Percentiles rank a stretch among this genome's conserved stretches.
phyloP scores from a whole-genome alignment of 2,329 filamentous ascomycete species.

The Metarhizium robertsii region DNA sequence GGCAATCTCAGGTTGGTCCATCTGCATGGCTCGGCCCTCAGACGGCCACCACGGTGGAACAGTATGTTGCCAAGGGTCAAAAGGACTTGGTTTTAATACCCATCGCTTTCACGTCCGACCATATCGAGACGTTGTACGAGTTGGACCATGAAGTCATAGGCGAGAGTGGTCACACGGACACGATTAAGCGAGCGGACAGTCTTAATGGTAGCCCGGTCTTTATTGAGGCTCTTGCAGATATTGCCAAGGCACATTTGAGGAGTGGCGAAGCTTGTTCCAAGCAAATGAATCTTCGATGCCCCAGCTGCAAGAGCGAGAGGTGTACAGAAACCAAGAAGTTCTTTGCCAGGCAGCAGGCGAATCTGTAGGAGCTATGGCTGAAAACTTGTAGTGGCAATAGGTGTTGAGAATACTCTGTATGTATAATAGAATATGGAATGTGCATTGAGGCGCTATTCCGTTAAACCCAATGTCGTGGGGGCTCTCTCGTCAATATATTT shows the following conservation, averaged over 20 bases:
- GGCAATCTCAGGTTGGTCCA: slow-evolving; percentile 97
- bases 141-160: slow-evolving; percentile 92
- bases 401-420: neutral
- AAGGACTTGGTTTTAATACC: slow-evolving; percentile 87
- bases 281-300: slow-evolving; percentile 87
- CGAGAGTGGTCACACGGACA: slow-evolving; percentile 67
- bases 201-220: slow-evolving; percentile 87
- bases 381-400: neutral
- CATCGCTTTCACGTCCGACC: slow-evolving; percentile 97
- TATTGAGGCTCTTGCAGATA: slow-evolving; percentile 78
- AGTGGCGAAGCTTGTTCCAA: slow-evolving; percentile 59
- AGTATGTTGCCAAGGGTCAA: slow-evolving; percentile 84
- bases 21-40: slow-evolving; percentile 93
- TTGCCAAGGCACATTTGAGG: slow-evolving; percentile 72
- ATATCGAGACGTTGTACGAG: slow-evolving; percentile 95
- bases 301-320: slow-evolving; percentile 82
- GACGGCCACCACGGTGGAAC: slow-evolving; percentile 77
- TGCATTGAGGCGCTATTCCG: neutral
- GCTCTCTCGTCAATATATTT: neutral
- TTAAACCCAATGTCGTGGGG: neutral
- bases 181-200: slow-evolving; percentile 83
- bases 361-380: slow-evolving; percentile 7
- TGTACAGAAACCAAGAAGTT: slow-evolving; percentile 71
- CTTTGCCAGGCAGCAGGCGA: slow-evolving; percentile 38
- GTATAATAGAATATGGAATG: neutral